Evolutionary conservation across 306 rosid species (phyloP).

Genomic region (Prosopis cineraria): DNA sequence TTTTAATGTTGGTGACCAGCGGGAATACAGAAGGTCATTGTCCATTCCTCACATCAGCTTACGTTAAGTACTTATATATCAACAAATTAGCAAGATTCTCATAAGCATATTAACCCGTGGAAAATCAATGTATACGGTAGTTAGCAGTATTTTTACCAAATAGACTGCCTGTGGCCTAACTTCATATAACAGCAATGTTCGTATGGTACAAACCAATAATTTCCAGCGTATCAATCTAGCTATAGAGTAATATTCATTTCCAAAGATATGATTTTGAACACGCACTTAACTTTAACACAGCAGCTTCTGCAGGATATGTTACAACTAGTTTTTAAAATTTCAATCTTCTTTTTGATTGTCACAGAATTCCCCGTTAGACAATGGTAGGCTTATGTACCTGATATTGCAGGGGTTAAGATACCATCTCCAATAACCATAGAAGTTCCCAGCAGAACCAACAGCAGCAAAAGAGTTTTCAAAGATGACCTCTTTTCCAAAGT

Average conservation of each 20-base stretch:
- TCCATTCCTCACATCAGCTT: neutral
- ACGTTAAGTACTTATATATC: neutral
- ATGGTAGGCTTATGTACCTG: constrained; percentile 58
- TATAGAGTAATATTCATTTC: neutral
- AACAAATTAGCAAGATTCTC: no score
- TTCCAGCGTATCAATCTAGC: neutral
- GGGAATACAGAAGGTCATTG: neutral
- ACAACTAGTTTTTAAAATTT: neutral
- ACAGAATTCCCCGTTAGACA: constrained; percentile 3
- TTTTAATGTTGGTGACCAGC: neutral
- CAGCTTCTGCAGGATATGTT: neutral
- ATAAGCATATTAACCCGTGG: neutral
- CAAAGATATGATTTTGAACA: neutral
- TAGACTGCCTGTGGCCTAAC: neutral
- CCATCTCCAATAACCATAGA: constrained; percentile 99
- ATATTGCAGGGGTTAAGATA: constrained; percentile 92
- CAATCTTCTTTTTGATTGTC: neutral
- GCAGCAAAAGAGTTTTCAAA: constrained; percentile 67
- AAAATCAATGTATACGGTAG: neutral
- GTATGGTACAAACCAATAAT: neutral
- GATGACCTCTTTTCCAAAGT: constrained; percentile 61
- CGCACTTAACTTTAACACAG: neutral
- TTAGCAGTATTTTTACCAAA: neutral
- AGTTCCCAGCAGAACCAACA: constrained; percentile 90
- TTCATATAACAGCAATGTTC: neutral